Evolutionary conservation across 768 basidiomycete species (phyloP), one percentile per base, ranked within the genome.

Genomic region (Boletus vermiculosoides): DNA sequence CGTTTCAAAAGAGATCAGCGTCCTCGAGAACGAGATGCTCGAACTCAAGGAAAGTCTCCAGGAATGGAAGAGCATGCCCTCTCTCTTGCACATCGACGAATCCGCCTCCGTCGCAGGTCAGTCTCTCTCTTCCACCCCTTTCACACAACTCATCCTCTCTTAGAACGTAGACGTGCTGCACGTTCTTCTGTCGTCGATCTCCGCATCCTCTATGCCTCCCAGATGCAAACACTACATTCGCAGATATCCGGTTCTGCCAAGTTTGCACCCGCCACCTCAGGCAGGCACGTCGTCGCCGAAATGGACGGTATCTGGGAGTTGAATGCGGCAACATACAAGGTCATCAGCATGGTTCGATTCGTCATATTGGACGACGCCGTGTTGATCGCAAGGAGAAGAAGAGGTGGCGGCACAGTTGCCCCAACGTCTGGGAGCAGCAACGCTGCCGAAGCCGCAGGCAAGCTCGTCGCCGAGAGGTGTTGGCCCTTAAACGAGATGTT

Each of bases 131-230:
- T 34, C 74, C 18, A 71, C 70, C 45, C 78, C 71, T 59, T 18
- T 23, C 51, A 22, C 56, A 13, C 22, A 7, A 0, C 50, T 67
- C 25, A 67, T 25, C 23, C 16, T 16, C 22, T 54, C 20, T 33
- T 57, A 76, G 83, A 85, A 52, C 79, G 84, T 5, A 73, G 86
- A 2, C 78, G 84, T 22, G 82, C 83, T 0, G 80, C 82, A 16
- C 92, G 96, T 34, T 97, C 94, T 30, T 98, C 96, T 13, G 82
- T 98, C n/a, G 92, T 93, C 31, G 95, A 99, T 73, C 85, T 98
- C 33, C 90, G 92, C 48, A 85, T 94, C 54, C 82, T 98, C 56
- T 98, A 98, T 69, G 92, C 90, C 60, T 90, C 90, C 52, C 97
- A 98, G 76, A 90, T 98, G 81, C 92, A 94, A 66, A 83, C 85